Conservation (phyloP, 768 basidiomycete genomes). For the Leccinum longicurvipes region DNA sequence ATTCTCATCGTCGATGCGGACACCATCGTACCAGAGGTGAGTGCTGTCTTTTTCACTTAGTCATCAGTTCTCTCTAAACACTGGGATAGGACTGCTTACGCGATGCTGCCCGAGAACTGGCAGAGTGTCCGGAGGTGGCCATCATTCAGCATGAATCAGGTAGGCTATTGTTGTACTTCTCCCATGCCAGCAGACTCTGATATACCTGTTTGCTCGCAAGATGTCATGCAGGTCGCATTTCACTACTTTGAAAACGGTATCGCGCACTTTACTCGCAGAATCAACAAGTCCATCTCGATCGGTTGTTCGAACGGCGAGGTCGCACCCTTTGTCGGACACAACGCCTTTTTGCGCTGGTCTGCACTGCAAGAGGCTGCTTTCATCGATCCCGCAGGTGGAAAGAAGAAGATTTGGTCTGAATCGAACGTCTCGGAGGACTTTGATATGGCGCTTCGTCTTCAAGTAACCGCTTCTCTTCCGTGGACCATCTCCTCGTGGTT, state of each 20-base stretch:
- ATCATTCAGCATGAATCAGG: slow-evolving; percentile 92
- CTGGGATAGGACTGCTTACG: slow-evolving; percentile 71
- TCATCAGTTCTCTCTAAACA: not conserved
- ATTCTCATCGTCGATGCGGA: slow-evolving; percentile 87
- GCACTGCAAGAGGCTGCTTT: slow-evolving; percentile 88
- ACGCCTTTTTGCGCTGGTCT: slow-evolving; percentile 87
- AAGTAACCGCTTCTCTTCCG: slow-evolving; percentile 32
- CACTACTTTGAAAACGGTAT: slow-evolving; percentile 93
- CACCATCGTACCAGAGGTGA: slow-evolving; percentile 75
- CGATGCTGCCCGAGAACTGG: slow-evolving; percentile 83
- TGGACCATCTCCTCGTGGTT: not conserved
- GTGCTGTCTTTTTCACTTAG: not conserved
- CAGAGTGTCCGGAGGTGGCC: slow-evolving; percentile 79
- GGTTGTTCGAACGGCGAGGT: slow-evolving; percentile 78
- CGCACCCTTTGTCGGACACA: slow-evolving; percentile 78
- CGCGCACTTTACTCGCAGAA: slow-evolving; percentile 87
- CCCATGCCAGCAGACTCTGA: slow-evolving; percentile 22
- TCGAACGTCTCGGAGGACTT: slow-evolving; percentile 68
- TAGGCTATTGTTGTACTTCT: not conserved
- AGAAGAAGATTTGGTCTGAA: slow-evolving; percentile 77
- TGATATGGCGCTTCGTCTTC: slow-evolving; percentile 59
- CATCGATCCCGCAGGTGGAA: slow-evolving; percentile 44
- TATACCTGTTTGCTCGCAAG: slow-evolving; percentile 30
- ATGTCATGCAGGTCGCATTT: slow-evolving; percentile 87
- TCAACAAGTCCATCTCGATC: slow-evolving; percentile 81